phyloP scores from a whole-genome alignment of 1,284 basidiomycete species.

The Ustilago sp. region DNA sequence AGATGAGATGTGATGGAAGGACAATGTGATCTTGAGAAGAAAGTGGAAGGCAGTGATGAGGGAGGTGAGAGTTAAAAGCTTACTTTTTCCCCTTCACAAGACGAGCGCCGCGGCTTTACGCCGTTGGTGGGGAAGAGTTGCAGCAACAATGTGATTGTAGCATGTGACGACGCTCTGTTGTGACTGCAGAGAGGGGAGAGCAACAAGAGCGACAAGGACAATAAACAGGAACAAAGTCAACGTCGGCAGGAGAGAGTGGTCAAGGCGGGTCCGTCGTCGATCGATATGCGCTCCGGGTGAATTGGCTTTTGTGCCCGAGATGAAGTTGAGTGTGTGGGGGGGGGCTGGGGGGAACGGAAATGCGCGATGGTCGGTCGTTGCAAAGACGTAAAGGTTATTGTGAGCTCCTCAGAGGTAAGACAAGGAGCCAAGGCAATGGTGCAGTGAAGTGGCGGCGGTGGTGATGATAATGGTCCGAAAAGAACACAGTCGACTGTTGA shows the following conservation, averaged over 20 bases:
- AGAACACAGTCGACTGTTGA: constrained; percentile 16
- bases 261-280: constrained; percentile 9
- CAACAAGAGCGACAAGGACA: neutral
- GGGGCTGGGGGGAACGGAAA: neutral
- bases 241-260: neutral
- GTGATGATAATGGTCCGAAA: neutral
- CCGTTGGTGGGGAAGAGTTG: constrained; percentile 21
- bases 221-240: neutral
- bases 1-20: constrained; percentile 18
- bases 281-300: neutral
- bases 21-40: constrained; percentile 34
- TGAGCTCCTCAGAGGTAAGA: neutral
- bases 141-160: constrained; percentile 34
- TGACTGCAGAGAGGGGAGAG: constrained; percentile 13
- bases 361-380: constrained; percentile 12
- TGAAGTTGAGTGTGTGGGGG: constrained; percentile 8
- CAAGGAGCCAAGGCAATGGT: constrained; percentile 6
- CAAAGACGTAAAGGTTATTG: neutral
- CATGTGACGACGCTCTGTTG: constrained; percentile 11
- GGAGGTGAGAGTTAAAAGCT: constrained; percentile 21
- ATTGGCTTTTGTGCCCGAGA: constrained; percentile 9
- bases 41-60: constrained; percentile 17
- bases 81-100: constrained; percentile 8
- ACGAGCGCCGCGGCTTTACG: constrained; percentile 15
- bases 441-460: neutral